phyloP scores from a whole-genome alignment of 2,329 filamentous ascomycete genomes.

The Alternaria rosae region DNA sequence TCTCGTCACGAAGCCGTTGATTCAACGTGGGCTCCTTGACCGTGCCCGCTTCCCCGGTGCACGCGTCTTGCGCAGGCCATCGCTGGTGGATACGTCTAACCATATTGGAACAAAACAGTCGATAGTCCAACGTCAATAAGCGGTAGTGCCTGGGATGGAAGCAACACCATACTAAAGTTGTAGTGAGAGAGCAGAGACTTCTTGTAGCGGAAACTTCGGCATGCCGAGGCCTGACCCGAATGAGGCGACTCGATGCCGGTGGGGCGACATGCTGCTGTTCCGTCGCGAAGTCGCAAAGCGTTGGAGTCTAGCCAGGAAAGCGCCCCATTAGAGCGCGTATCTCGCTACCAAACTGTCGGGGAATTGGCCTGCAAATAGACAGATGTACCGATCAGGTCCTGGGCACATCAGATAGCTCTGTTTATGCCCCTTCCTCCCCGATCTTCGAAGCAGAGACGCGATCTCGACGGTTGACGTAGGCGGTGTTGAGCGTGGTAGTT shows the following conservation, averaged over 20 bases:
- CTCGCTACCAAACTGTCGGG: slow-evolving; percentile 47
- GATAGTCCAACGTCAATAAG: slow-evolving; percentile 21
- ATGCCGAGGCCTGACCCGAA: slow-evolving; percentile 7
- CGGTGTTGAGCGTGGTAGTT: not conserved
- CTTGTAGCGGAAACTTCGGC: not conserved
- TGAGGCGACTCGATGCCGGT: slow-evolving; percentile 1
- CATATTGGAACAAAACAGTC: slow-evolving; percentile 23
- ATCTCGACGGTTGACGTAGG: slow-evolving; percentile 10
- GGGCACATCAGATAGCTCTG: slow-evolving; percentile 9
- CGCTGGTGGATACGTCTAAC: slow-evolving; percentile 29
- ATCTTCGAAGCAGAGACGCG: slow-evolving; percentile 5
- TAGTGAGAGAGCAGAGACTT: not conserved
- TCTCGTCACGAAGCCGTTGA: slow-evolving; percentile 13
- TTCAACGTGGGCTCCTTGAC: slow-evolving; percentile 24
- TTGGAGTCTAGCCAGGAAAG: slow-evolving; percentile 23
- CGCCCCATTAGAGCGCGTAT: slow-evolving; percentile 33
- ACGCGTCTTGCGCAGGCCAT: slow-evolving; percentile 17
- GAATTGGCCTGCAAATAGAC: slow-evolving; percentile 23
- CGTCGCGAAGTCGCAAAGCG: slow-evolving; percentile 15
- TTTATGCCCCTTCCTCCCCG: slow-evolving; percentile 7
- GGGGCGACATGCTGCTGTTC: slow-evolving; percentile 10
- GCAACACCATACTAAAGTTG: not conserved
- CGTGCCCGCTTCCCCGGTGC: slow-evolving; percentile 40
- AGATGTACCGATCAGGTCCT: slow-evolving; percentile 29
- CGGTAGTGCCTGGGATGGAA: not conserved